A percentile compares a stretch with the other conserved stretches of the same genome.
Evolutionary conservation across 1,139 yeast genomes (phyloP).

Genomic region (Yamadazyma conglobata): DNA sequence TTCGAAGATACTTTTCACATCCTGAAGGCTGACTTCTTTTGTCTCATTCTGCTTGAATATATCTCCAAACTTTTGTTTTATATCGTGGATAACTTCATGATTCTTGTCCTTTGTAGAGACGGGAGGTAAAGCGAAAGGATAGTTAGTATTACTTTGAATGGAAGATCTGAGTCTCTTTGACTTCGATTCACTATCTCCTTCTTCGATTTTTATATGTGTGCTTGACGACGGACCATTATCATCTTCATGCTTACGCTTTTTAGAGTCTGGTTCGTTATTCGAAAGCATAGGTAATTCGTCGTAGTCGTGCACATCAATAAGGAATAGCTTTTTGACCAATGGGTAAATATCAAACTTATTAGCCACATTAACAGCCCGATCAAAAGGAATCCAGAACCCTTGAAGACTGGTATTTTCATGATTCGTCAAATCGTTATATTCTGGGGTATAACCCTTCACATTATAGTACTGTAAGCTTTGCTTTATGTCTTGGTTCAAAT

Average conservation of each 20-base stretch:
- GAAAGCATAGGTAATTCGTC: constrained; percentile 32
- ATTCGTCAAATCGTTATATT: constrained; percentile 27
- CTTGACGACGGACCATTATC: too few species aligned
- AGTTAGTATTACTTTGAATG: constrained; percentile 30
- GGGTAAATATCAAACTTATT: constrained; percentile 41
- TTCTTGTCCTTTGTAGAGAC: constrained; percentile 32
- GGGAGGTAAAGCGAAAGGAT: constrained; percentile 57
- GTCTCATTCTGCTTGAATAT: constrained; percentile 45
- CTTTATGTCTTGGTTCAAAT: constrained; percentile 32
- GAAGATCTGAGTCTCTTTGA: constrained; percentile 12
- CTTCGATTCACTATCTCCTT: not conserved
- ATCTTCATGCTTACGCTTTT: constrained; percentile 2
- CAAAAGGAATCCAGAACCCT: constrained; percentile 47
- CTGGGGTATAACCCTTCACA: constrained; percentile 22
- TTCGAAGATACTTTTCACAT: constrained; percentile 27
- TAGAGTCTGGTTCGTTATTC: not conserved
- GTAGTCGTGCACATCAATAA: constrained; percentile 46
- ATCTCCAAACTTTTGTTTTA: constrained; percentile 48
- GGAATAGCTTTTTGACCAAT: constrained; percentile 35
- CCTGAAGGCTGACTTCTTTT: constrained; percentile 30
- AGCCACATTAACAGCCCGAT: constrained; percentile 41
- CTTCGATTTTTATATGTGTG: not conserved
- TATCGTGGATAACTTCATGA: constrained; percentile 42
- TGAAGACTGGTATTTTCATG: constrained; percentile 25
- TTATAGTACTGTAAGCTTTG: constrained; percentile 28